Evolutionary conservation across 2,329 filamentous ascomycete species (phyloP).

Genomic region (Ophioceras dolichostomum): DNA sequence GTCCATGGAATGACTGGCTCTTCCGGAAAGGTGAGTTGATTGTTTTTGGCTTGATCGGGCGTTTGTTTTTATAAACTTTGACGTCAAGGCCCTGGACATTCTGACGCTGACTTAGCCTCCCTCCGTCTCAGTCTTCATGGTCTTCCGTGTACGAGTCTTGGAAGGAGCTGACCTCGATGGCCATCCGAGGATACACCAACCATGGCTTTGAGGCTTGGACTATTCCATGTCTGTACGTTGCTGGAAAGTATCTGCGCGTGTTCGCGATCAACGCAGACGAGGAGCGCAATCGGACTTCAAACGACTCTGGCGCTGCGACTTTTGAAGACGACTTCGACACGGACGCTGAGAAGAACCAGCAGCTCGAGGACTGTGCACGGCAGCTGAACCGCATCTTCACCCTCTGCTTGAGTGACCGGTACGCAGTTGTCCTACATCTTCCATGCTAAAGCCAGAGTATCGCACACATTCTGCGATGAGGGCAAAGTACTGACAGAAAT

Average conservation of each 20-base stretch:
- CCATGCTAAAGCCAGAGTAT: no score
- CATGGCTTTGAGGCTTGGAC: slow-evolving; percentile 78
- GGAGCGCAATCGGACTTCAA: slow-evolving; percentile 34
- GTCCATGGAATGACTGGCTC: slow-evolving; percentile 40
- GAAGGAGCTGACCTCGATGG: slow-evolving; percentile 67
- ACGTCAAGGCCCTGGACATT: not conserved
- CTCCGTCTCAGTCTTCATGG: slow-evolving; percentile 44
- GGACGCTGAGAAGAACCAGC: slow-evolving; percentile 66
- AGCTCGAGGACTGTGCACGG: slow-evolving; percentile 80
- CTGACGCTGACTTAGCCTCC: no score
- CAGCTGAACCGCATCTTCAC: slow-evolving; percentile 89
- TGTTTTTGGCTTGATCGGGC: not conserved
- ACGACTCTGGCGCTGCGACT: slow-evolving; percentile 24
- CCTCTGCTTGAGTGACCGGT: slow-evolving; percentile 83
- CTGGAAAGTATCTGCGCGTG: slow-evolving; percentile 72
- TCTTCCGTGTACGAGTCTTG: slow-evolving; percentile 75
- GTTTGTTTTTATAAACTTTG: not conserved
- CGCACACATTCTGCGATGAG: no score
- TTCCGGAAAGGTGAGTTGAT: slow-evolving; percentile 20
- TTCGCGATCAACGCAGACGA: slow-evolving; percentile 89
- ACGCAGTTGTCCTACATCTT: no score
- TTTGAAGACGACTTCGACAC: slow-evolving; percentile 76
- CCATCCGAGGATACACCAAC: slow-evolving; percentile 73
- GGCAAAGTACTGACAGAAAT: no score
- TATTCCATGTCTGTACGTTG: slow-evolving; percentile 77